Conservation (phyloP, 768 basidiomycete species). For the Suillus occidentalis region DNA sequence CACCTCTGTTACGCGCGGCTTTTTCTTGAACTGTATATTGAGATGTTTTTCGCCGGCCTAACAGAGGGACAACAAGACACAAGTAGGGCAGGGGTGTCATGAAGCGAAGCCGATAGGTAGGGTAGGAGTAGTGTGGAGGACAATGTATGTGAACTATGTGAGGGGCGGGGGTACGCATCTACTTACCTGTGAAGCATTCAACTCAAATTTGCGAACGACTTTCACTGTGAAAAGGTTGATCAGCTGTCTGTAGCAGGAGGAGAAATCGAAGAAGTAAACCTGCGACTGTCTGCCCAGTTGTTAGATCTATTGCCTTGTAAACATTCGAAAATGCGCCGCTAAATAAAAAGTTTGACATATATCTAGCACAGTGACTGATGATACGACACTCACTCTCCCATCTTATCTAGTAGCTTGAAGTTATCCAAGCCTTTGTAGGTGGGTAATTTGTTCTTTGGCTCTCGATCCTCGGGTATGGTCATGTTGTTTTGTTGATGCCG, state of each 20-base stretch:
- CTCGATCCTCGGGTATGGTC: constrained; percentile 74
- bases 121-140: constrained; percentile 20
- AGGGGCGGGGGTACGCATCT: constrained; percentile 13
- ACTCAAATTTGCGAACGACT: constrained; percentile 90
- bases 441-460: constrained; percentile 79
- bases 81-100: constrained; percentile 10
- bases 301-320: constrained; percentile 83
- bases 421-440: constrained; percentile 80
- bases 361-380: constrained; percentile 1
- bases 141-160: constrained; percentile 29
- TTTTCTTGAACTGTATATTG: constrained; percentile 93
- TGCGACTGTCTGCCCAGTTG: constrained; percentile 77
- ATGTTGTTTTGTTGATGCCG: constrained; percentile 49
- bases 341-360: constrained; percentile 21
- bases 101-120: constrained; percentile 25
- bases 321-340: constrained; percentile 99
- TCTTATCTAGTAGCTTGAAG: constrained; percentile 76
- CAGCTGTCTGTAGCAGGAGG: not conserved
- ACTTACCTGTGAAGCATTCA: constrained; percentile 90
- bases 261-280: constrained; percentile 45
- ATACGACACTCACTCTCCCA: constrained; percentile 80
- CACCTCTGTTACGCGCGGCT: constrained; percentile 98
- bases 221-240: constrained; percentile 58
- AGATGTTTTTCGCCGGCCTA: constrained; percentile 93
- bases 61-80: constrained; percentile 30